phyloP scores from a whole-genome alignment of 1,284 basidiomycete genomes.

The Moniliophthora roreri region DNA sequence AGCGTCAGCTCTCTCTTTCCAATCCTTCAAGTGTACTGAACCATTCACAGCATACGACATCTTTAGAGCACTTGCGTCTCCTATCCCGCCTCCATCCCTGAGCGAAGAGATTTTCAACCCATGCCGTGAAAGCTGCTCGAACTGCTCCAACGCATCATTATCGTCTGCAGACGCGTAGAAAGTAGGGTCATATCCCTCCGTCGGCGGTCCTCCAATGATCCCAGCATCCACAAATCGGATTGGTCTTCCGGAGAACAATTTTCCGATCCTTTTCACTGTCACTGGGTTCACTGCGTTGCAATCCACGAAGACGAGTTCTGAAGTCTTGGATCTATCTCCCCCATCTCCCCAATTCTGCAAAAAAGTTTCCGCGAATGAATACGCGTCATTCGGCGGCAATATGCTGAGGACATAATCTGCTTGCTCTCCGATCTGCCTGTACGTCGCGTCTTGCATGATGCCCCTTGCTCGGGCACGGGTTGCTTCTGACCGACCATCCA shows the following conservation, averaged over 20 bases:
- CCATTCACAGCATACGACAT: conserved; percentile 60
- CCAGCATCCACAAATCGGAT: conserved; percentile 53
- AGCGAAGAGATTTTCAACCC: conserved; percentile 48
- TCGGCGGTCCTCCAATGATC: conserved; percentile 58
- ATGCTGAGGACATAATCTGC: conserved; percentile 55
- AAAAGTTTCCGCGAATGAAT: conserved; percentile 46
- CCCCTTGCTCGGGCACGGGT: conserved; percentile 47
- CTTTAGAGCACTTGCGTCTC: conserved; percentile 62
- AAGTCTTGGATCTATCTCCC: conserved; percentile 8
- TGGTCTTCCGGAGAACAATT: conserved; percentile 34
- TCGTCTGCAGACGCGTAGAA: conserved; percentile 53
- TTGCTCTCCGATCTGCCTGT: conserved; percentile 41
- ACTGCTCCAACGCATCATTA: conserved; percentile 37
- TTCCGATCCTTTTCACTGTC: conserved; percentile 47
- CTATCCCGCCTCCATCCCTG: conserved; percentile 45
- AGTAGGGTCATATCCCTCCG: conserved; percentile 46
- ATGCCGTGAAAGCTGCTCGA: conserved; percentile 38
- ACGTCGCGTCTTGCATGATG: conserved; percentile 49
- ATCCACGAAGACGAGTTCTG: conserved; percentile 46
- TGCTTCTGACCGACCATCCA: conserved; percentile 49
- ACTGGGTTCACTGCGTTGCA: conserved; percentile 59
- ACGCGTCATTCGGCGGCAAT: conserved; percentile 54
- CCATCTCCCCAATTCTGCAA: conserved; percentile 25
- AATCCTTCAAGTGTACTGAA: background rate
- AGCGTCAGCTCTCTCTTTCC: conserved; percentile 5